Conservation (phyloP, 2,329 filamentous ascomycete genomes). For the Epicoccum nigrum region DNA sequence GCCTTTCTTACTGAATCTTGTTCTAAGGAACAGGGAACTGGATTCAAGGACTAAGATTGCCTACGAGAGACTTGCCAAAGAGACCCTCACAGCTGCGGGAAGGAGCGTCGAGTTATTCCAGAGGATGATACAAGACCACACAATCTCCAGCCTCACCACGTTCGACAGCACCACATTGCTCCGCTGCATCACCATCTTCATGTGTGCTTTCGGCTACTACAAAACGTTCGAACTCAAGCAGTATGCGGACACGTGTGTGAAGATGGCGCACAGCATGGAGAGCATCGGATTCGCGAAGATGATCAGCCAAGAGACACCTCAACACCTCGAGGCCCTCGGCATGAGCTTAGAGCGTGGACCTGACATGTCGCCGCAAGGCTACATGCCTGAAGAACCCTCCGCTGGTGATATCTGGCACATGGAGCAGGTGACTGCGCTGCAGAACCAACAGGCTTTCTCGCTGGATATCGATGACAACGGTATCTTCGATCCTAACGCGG, state of each 20-base stretch:
- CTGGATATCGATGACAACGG: conserved; percentile 41
- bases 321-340: conserved; percentile 40
- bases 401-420: conserved; percentile 42
- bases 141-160: conserved; percentile 41
- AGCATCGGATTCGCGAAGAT: conserved; percentile 43
- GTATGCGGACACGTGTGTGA: conserved; percentile 36
- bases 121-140: conserved; percentile 33
- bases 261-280: conserved; percentile 35
- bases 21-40: conserved; percentile 35
- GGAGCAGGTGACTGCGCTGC: conserved; percentile 42
- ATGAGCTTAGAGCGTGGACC: conserved; percentile 20
- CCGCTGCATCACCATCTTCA: conserved; percentile 44
- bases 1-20: conserved; percentile 44
- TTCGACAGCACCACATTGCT: conserved; percentile 46
- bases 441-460: conserved; percentile 42
- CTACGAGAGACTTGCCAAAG: conserved; percentile 44
- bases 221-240: conserved; percentile 33
- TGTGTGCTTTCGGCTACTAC: conserved; percentile 43
- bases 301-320: conserved; percentile 42
- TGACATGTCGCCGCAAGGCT: not conserved
- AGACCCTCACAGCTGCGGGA: conserved; percentile 42
- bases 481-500: conserved; percentile 40
- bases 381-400: conserved; percentile 23
- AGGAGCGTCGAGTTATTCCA: conserved; percentile 37
- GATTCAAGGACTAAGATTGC: conserved; percentile 37